Conservation (phyloP, 441 rosid species). For the Pelargonium exstipulatum region DNA sequence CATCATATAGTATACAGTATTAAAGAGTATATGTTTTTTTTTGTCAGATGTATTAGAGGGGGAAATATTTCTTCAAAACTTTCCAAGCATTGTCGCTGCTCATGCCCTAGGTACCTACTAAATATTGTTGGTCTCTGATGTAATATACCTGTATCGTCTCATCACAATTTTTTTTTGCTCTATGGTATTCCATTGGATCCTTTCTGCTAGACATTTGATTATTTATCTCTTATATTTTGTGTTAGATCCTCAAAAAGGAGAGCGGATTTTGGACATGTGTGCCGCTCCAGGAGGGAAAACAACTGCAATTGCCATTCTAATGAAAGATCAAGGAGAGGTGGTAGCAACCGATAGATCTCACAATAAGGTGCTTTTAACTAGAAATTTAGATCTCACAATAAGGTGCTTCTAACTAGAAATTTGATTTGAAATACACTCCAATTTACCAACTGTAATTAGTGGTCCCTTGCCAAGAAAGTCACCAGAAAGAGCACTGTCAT, state of each 20-base stretch:
- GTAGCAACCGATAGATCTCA: slow-evolving; percentile 92
- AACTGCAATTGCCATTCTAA: slow-evolving; percentile 80
- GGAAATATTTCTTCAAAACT: slow-evolving; percentile 90
- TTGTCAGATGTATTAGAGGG: slow-evolving; percentile 81
- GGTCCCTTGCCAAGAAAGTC: not conserved
- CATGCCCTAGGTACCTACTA: slow-evolving; percentile 69
- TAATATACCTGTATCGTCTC: not conserved
- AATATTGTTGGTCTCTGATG: not conserved
- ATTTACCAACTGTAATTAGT: not conserved
- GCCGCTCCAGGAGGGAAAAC: slow-evolving; percentile 99
- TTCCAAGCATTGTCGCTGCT: slow-evolving; percentile 81
- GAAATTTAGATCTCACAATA: slow-evolving; percentile 72
- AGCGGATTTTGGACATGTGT: slow-evolving; percentile 87
- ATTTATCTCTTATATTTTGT: slow-evolving; percentile 17
- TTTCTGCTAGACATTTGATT: slow-evolving; percentile 1
- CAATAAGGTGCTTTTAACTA: slow-evolving; percentile 57
- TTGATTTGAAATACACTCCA: slow-evolving; percentile 3
- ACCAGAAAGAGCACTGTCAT: not conserved
- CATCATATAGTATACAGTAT: not conserved
- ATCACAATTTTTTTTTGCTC: not conserved
- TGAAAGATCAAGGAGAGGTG: slow-evolving; percentile 89
- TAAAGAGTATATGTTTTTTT: slow-evolving; percentile 10
- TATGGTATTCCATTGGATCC: not conserved
- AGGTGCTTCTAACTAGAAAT: slow-evolving; percentile 37
- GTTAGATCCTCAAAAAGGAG: slow-evolving; percentile 91